Conservation (phyloP, 2,329 filamentous ascomycete genomes). For the Microcyclospora tardicrescens region DNA sequence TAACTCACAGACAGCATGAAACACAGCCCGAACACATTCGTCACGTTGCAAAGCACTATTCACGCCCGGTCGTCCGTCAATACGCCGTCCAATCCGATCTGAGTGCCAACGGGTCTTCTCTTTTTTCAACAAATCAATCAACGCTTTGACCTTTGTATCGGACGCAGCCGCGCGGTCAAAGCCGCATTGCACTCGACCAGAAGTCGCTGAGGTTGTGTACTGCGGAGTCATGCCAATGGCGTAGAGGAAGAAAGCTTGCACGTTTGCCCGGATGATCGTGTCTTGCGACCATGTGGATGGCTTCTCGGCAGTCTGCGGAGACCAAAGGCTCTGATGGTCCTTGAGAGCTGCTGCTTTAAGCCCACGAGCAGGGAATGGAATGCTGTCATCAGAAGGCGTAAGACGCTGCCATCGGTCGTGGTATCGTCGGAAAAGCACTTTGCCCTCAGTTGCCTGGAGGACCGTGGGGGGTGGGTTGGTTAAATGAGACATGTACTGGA, state of each 20-base stretch:
- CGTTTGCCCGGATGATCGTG: constrained; percentile 20
- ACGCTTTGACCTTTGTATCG: constrained; percentile 12
- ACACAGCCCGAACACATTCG: constrained; percentile 19
- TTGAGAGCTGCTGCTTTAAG: constrained; percentile 13
- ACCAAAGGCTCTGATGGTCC: constrained; percentile 15
- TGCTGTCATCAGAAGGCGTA: constrained; percentile 11
- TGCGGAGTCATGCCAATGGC: constrained; percentile 13
- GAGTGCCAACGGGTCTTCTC: constrained; percentile 23
- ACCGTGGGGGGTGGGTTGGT: constrained; percentile 10
- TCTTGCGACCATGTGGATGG: constrained; percentile 20
- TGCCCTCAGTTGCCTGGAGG: constrained; percentile 16
- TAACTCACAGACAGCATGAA: constrained; percentile 22
- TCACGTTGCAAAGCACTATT: constrained; percentile 19
- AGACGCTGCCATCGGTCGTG: constrained; percentile 17
- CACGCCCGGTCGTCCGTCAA: constrained; percentile 6
- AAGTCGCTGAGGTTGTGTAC: constrained; percentile 12
- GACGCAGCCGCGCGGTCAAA: constrained; percentile 13
- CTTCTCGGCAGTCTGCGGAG: constrained; percentile 10
- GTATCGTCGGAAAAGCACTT: constrained; percentile 15
- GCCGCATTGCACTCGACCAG: constrained; percentile 13
- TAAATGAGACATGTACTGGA: too few relatives aligned
- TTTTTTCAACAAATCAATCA: constrained; percentile 19
- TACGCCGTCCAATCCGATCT: constrained; percentile 19
- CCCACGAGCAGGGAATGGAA: constrained; percentile 20
- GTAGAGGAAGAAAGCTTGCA: constrained; percentile 20